Evolutionary conservation across 176 grass and related monocot species (phyloP).

Genomic region (Carex littledalei): DNA sequence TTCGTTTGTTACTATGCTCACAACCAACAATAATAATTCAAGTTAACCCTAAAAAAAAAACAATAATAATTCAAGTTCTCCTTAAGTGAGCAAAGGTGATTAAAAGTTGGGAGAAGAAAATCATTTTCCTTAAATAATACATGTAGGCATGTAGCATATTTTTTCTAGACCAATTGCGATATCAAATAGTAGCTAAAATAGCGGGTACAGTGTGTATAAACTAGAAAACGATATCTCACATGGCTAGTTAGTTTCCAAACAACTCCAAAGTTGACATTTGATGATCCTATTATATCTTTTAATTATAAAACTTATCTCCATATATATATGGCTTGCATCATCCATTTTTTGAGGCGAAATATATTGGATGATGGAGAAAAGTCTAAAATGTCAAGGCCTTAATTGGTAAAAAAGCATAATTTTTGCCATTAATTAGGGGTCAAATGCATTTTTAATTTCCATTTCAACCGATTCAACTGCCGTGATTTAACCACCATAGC

Average conservation of each 20-base stretch:
- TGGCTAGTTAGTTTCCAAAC: conserved; percentile 7
- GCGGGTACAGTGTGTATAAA: background rate
- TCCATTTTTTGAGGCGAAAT: conserved; percentile 1
- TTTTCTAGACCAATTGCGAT: background rate
- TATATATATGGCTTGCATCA: background rate
- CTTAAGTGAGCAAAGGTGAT: background rate
- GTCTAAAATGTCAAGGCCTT: background rate
- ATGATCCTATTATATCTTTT: background rate
- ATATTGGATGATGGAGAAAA: background rate
- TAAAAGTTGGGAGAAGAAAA: background rate
- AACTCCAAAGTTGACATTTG: conserved; percentile 20
- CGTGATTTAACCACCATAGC: conserved; percentile 10
- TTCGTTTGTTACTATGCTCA: no score
- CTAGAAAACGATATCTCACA: conserved; percentile 15
- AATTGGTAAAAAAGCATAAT: background rate
- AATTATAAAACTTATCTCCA: background rate
- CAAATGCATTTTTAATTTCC: background rate
- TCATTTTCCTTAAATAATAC: background rate
- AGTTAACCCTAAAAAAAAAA: background rate
- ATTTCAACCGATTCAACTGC: background rate
- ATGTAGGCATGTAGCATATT: background rate
- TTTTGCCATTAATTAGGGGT: conserved; percentile 11
- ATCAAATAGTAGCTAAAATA: background rate
- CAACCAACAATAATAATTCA: no score
- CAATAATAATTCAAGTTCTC: background rate